phyloP scores from a whole-genome alignment of 1,139 yeast species.

The Ogataea hybrid region DNA sequence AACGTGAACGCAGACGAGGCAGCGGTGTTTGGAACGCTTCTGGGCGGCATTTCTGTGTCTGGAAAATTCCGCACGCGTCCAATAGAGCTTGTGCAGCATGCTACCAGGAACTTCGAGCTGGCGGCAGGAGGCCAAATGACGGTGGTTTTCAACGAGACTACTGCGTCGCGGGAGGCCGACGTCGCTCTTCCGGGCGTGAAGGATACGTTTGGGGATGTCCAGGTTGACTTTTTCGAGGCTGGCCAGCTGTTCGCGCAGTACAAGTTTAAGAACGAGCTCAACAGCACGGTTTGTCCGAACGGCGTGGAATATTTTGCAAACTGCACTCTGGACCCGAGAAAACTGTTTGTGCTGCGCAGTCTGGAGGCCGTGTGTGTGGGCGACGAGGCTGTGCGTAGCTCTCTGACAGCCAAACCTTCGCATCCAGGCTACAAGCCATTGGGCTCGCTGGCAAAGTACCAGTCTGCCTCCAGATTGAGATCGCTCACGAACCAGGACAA shows the following conservation, averaged over 20 bases:
- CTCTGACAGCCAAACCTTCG: too few relatives aligned
- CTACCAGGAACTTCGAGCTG: conserved; percentile 40
- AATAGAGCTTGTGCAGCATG: conserved; percentile 58
- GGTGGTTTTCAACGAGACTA: conserved; percentile 44
- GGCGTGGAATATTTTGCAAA: too few relatives aligned
- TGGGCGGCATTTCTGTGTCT: conserved; percentile 69
- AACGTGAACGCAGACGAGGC: conserved; percentile 96
- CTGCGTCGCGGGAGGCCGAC: conserved; percentile 32
- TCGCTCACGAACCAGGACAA: too few relatives aligned
- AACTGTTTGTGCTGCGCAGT: too few relatives aligned
- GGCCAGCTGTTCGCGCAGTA: conserved; percentile 45
- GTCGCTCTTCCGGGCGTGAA: conserved; percentile 35
- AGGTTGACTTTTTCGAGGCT: conserved; percentile 54
- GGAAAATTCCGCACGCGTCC: conserved; percentile 62
- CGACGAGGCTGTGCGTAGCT: too few relatives aligned
- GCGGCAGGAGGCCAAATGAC: conserved; percentile 8
- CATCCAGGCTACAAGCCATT: too few relatives aligned
- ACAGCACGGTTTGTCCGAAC: too few relatives aligned
- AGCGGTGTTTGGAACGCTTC: conserved; percentile 83
- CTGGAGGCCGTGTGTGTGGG: too few relatives aligned
- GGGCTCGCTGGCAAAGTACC: too few relatives aligned
- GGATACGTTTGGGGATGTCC: conserved; percentile 31
- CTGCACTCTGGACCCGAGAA: too few relatives aligned
- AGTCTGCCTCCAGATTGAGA: too few relatives aligned
- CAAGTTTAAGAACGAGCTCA: too few relatives aligned